Percentiles rank a stretch among this genome's conserved stretches.
These are phyloP conservation scores for Solanum hybrid DNA, from an alignment of 305 asterid species.

Conservation along the genomic window DNA sequence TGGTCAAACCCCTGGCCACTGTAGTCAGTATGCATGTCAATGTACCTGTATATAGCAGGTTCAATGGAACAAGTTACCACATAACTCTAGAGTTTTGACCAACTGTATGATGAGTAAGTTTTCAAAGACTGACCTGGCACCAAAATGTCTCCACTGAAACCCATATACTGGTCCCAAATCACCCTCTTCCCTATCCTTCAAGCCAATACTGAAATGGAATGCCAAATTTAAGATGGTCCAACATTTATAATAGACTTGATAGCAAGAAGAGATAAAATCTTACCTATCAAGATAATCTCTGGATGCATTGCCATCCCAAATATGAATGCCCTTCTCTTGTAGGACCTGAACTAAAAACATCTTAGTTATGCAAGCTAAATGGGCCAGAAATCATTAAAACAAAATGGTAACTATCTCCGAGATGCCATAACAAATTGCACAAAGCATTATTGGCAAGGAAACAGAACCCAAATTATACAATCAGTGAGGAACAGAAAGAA, in stretches of 20 bases:
- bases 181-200: constrained; percentile 75
- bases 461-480: not conserved
- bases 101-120: not conserved
- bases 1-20: constrained; percentile 92
- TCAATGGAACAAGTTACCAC: not conserved
- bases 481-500: constrained; percentile 5
- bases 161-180: constrained; percentile 92
- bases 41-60: constrained; percentile 42
- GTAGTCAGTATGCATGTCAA: constrained; percentile 79
- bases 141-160: constrained; percentile 94
- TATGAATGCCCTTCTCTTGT: constrained; percentile 71
- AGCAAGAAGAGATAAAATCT: not conserved
- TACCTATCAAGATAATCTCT: constrained; percentile 82
- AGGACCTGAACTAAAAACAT: constrained; percentile 35
- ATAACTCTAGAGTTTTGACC: not conserved
- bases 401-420: not conserved
- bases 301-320: constrained; percentile 96
- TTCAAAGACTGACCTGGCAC: constrained; percentile 56
- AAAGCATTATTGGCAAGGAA: not conserved
- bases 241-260: not conserved
- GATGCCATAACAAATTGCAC: not conserved
- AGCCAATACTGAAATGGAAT: constrained; percentile 45
- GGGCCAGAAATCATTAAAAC: not conserved
- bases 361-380: not conserved
- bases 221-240: not conserved